Conservation (phyloP, 2,329 filamentous ascomycete genomes). For the Eutypa lata region DNA sequence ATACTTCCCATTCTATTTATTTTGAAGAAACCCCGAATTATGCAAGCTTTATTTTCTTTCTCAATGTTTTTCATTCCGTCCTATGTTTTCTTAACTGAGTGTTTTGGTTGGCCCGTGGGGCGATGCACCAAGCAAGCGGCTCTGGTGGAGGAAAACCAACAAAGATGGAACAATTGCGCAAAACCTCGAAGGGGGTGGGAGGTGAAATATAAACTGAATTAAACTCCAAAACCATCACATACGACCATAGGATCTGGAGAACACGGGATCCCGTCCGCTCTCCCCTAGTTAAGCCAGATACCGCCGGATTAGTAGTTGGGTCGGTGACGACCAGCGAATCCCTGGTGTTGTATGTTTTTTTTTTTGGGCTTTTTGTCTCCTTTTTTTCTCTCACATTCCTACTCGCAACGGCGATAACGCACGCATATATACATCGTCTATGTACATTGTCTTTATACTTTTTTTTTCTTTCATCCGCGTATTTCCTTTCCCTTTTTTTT, state of each 20-base stretch:
- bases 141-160: no score
- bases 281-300: conserved; percentile 29
- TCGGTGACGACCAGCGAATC: conserved; percentile 33
- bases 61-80: background rate
- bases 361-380: conserved; percentile 2
- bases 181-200: background rate
- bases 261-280: conserved; percentile 31
- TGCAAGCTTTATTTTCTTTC: background rate
- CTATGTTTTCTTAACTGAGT: no score
- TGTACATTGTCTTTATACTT: background rate
- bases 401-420: no score
- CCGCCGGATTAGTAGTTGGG: conserved; percentile 29
- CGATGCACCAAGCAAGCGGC: no score
- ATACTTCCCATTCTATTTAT: background rate
- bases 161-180: background rate
- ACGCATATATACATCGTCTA: no score
- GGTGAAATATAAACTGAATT: conserved; percentile 14
- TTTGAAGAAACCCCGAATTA: background rate
- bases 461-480: background rate
- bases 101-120: no score
- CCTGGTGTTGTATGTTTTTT: conserved; percentile 32
- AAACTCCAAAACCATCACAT: conserved; percentile 10
- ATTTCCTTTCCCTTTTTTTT: conserved; percentile 1
- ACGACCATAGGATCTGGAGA: conserved; percentile 29
- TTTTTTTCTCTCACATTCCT: background rate